A percentile compares a stretch with the other conserved stretches of the same genome.
Evolutionary conservation across 108 stramenopile species (phyloP).

Genomic region (Nannochloropsis oceanica): DNA sequence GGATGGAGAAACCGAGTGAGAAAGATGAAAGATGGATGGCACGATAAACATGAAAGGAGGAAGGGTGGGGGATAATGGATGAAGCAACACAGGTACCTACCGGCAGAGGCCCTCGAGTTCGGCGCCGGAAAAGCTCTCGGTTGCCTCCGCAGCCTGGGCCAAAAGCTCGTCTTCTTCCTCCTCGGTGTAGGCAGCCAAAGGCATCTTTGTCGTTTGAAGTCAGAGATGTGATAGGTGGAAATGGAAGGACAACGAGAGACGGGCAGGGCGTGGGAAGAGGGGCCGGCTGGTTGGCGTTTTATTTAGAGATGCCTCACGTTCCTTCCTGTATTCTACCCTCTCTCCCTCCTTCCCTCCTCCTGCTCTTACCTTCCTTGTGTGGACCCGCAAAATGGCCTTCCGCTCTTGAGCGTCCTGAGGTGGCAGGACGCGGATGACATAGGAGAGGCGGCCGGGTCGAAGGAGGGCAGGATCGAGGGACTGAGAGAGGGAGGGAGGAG

Average conservation of each 20-base stretch:
- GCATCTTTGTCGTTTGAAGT: not conserved
- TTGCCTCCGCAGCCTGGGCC: not conserved
- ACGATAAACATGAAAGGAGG: not conserved
- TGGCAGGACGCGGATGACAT: not conserved
- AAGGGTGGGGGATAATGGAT: not conserved
- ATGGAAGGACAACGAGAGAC: not conserved
- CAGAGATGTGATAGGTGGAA: not conserved
- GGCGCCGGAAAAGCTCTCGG: constrained; percentile 5
- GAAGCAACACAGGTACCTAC: not conserved
- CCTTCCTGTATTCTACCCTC: not conserved
- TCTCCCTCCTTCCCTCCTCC: not conserved
- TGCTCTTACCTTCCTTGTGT: constrained; percentile 6
- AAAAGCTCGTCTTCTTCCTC: not conserved
- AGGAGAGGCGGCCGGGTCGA: constrained; percentile 12
- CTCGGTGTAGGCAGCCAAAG: not conserved
- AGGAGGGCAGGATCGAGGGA: constrained; percentile 23
- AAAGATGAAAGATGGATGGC: not conserved
- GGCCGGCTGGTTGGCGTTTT: not conserved
- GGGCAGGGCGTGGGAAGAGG: too few relatives aligned
- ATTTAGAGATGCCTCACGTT: not conserved
- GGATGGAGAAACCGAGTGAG: not conserved
- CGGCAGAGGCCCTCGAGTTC: constrained; percentile 9
- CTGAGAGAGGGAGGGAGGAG: not conserved
- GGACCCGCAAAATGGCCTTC: constrained; percentile 11
- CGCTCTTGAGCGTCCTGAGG: not conserved